Base-by-base conservation (phyloP, 495 filamentous ascomycete genomes). In the Staphylotrichum tortipilum region DNA sequence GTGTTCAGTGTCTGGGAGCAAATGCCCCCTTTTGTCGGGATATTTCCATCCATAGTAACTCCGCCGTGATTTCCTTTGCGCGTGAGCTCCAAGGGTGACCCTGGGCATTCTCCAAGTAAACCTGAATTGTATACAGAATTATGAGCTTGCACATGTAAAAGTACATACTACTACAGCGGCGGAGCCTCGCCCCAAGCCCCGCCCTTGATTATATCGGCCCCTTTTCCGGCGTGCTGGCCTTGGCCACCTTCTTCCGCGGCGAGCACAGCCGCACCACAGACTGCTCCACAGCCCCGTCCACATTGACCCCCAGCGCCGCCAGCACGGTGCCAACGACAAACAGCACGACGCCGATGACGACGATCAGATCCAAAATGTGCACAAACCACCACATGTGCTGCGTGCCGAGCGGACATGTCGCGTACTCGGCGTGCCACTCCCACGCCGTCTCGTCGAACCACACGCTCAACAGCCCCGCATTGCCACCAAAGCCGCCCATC, bases 311-410 rank as follows among this genome's bases (percentile, higher is more conserved):
- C 12, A 47, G 45, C 4, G 50, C 42, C 2, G 46, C 53, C 14
- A 65, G 35, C 15, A 58, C 45, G 17, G 38, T 50, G 1, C 63
- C 52, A 7, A 48, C 47, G 1, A 50, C 55, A 19, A 63, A 71
- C 14, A 67, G 52, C 36, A 72, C 21, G 0, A 62, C 51, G 7
- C 56, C 56, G 1, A 69, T 36, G 4, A 77, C 11, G 1, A 80
- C 78, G 23, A 85, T 67, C 7, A 89, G 34, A 58, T 87, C 79
- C 38, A 88, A 48, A 10, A 85, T 67, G 66, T 97, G 89, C 3
- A 94, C 82, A 4, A 77, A 74, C 92, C 92, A 98, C 92, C 92
- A 98, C 26, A 90, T 72, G 67, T 95, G 89, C 73, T 95, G 92
- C 26, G 80, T 79, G 5, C 90, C 92, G 40, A 91, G 66, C 11